phyloP scores from a whole-genome alignment of 352 stramenopile genomes.

The Phytophthora melonis region DNA sequence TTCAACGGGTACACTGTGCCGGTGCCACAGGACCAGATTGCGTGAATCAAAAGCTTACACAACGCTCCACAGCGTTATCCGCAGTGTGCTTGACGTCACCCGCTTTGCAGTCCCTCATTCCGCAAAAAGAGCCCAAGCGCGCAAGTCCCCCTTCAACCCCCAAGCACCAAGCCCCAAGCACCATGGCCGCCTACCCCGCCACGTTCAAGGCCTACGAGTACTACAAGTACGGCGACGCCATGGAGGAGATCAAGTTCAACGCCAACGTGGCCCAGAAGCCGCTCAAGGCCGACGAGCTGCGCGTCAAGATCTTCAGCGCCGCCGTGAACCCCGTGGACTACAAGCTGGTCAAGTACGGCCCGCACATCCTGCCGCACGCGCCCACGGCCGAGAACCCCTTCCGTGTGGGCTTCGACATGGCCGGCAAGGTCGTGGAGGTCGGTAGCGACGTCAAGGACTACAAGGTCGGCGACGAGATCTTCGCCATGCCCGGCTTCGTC shows the following conservation, averaged over 20 bases:
- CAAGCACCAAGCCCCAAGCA: not conserved
- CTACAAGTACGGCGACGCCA: constrained; percentile 16
- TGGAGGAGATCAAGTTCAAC: constrained; percentile 40
- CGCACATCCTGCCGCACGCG: constrained; percentile 12
- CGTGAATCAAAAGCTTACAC: not conserved
- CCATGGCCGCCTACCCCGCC: constrained; percentile 21
- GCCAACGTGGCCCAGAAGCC: constrained; percentile 5
- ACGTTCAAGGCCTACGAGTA: constrained; percentile 33
- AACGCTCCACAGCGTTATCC: not conserved
- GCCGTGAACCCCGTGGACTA: constrained; percentile 47
- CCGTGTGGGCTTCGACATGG: constrained; percentile 34
- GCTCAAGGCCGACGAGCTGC: constrained; percentile 25
- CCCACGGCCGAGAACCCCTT: constrained; percentile 25
- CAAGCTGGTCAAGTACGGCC: constrained; percentile 30
- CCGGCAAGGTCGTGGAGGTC: constrained; percentile 42
- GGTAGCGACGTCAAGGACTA: constrained; percentile 37
- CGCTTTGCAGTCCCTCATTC: constrained; percentile 10
- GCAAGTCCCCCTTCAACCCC: constrained; percentile 2
- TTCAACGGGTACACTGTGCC: not conserved
- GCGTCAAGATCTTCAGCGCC: constrained; percentile 36
- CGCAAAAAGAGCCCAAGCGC: constrained; percentile 19
- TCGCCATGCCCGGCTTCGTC: constrained; percentile 27
- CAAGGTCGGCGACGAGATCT: constrained; percentile 44
- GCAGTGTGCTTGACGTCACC: not conserved
- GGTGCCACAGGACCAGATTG: not conserved